These are phyloP conservation scores for Apiospora saccharicola DNA, from an alignment of 2,329 filamentous ascomycete species.

Conservation along the genomic window DNA sequence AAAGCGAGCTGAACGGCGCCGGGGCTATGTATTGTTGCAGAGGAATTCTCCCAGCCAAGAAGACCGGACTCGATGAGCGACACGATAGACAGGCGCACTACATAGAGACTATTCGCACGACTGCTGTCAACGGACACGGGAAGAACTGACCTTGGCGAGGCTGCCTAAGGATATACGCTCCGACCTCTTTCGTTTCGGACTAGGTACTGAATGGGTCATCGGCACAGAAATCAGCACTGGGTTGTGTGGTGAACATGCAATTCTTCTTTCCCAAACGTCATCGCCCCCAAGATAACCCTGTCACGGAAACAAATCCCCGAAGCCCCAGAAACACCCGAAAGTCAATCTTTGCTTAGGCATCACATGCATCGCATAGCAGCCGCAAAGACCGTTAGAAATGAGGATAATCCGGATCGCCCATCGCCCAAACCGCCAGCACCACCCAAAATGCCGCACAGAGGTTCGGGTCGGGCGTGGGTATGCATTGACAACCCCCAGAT, in stretches of 20 bases:
- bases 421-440: not conserved
- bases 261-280: not conserved
- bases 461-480: not conserved
- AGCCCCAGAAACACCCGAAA: not conserved
- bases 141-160: not conserved
- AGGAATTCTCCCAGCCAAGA: not conserved
- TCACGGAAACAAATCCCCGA: not conserved
- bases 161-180: not conserved
- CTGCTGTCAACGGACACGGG: not conserved
- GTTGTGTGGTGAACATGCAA: not conserved
- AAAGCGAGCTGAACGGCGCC: not conserved
- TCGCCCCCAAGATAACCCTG: not conserved
- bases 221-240: not conserved
- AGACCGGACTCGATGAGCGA: not conserved
- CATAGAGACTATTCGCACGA: not conserved
- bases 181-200: not conserved
- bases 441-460: not conserved
- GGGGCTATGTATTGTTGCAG: not conserved
- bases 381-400: not conserved
- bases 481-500: constrained; percentile 18
- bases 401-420: not conserved
- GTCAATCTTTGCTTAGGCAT: not conserved
- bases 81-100: not conserved
- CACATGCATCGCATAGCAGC: not conserved
- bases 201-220: not conserved